Percentiles rank a stretch among this genome's conserved stretches.
Conservation (phyloP, 345 rosid genomes). For the Bruguiera parviflora region DNA sequence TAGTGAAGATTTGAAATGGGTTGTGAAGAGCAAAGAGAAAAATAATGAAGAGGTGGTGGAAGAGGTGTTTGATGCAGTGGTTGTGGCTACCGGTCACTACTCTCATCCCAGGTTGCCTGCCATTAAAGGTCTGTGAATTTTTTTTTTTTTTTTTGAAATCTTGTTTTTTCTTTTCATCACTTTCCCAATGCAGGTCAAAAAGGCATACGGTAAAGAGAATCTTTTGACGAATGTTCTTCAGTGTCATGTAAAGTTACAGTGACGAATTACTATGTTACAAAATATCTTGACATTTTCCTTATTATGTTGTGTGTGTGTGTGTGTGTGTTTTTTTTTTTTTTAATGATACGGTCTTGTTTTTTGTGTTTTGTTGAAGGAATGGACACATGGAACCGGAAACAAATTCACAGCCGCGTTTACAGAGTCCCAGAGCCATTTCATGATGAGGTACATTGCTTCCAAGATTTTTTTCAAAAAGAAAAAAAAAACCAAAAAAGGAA, state of each 20-base stretch:
- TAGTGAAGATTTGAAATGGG: conserved; percentile 55
- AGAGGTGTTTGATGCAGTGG: conserved; percentile 85
- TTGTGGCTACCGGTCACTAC: conserved; percentile 92
- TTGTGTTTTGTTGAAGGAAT: conserved; percentile 44
- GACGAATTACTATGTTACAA: not conserved
- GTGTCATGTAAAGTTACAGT: conserved; percentile 4
- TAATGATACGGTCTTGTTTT: not conserved
- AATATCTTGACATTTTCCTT: not conserved
- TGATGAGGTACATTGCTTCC: conserved; percentile 45
- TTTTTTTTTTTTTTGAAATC: too few relatives aligned
- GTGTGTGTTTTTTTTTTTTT: too few relatives aligned
- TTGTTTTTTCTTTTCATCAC: not conserved
- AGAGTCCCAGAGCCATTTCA: conserved; percentile 74
- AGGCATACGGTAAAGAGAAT: not conserved
- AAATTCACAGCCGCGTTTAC: conserved; percentile 78
- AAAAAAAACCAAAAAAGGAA: too few relatives aligned
- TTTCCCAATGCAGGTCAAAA: not conserved
- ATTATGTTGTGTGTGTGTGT: not conserved
- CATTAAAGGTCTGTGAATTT: conserved; percentile 54
- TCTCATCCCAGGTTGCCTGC: conserved; percentile 72
- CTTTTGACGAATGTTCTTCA: conserved; percentile 6
- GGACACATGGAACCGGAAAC: conserved; percentile 82
- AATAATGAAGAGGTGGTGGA: conserved; percentile 39
- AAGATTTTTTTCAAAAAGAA: not conserved
- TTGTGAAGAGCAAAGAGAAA: conserved; percentile 53